Base-by-base conservation (phyloP, 108 stramenopile species). In the Licmophora abbreviata region DNA sequence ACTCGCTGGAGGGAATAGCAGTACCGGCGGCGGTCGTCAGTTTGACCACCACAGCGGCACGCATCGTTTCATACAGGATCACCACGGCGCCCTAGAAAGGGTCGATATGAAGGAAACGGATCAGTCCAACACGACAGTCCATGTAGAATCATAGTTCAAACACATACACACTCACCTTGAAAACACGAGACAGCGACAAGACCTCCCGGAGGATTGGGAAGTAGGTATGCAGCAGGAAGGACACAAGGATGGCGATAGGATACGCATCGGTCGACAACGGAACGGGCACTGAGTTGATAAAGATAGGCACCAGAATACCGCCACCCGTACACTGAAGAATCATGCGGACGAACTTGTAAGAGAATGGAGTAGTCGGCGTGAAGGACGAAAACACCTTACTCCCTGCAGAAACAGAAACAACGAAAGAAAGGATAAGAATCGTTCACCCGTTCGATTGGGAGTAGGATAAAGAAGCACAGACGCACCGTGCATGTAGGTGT, bases 261-360 rank as follows among this genome's bases (percentile, higher is more conserved):
- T 89, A 89, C 8, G 89, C 75, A 68, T 93, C 92, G 46, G 61
- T 71, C 1, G 76, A 68, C 5, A 93, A 54, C 0, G 85, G 76
- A 3, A 93, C 92, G 5, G 87, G 85, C 37, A 85, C 70, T 23
- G 49, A 33, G 57, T 93, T 93, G 53, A 93, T 52, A 44, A 89
- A 79, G 26, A 89, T 66, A 8, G 92, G 92, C 20, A 93, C 92
- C n/a, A 93, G 40, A 31, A 85, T 89, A 3, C 92, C 92, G 12
- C 92, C 92, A 14, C 92, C 92, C 15, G 83, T 87, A 44, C 82
- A 88, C 5, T 76, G 74, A 10, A 89, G 49, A 29, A 85, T 69
- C 75, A 85, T 65, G 51, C 36, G 58, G 42, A 93, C 52, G 43
- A 93, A 71, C 51, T 75, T 79, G 74, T 79, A 92, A 7, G 84